Conservation (phyloP, 208 protist species). For the Leishmania martiniquensis region DNA sequence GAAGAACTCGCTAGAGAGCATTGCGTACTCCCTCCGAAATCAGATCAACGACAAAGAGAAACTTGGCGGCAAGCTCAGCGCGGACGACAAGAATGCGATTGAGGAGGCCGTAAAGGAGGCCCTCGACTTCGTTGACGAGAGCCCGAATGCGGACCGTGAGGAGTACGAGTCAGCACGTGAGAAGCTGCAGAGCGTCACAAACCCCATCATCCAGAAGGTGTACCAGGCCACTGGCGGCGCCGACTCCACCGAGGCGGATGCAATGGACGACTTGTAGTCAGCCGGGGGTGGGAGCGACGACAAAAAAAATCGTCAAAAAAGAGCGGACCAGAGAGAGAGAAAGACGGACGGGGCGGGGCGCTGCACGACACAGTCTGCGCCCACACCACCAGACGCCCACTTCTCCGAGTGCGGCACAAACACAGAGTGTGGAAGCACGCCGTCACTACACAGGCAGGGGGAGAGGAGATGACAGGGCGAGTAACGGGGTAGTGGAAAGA, state of each 20-base stretch:
- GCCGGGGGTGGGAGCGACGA: too few relatives aligned
- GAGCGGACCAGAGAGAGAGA: neutral
- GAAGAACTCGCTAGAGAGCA: constrained; percentile 94
- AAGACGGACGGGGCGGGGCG: neutral
- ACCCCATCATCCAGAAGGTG: constrained; percentile 96
- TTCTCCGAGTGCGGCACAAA: neutral
- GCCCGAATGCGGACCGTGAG: constrained; percentile 94
- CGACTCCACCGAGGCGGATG: constrained; percentile 38
- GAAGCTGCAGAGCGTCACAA: constrained; percentile 92
- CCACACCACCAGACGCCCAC: neutral
- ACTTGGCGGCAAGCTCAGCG: constrained; percentile 88
- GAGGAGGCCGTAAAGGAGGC: constrained; percentile 88
- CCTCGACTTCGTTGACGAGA: constrained; percentile 96
- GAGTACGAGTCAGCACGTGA: constrained; percentile 93
- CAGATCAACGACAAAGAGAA: constrained; percentile 95
- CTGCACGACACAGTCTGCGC: neutral
- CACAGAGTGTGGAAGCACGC: neutral
- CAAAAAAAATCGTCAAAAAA: neutral
- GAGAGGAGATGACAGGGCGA: too few relatives aligned
- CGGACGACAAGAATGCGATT: constrained; percentile 91
- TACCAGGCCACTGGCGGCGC: constrained; percentile 59
- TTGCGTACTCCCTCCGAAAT: constrained; percentile 97
- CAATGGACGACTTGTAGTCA: constrained; percentile 83
- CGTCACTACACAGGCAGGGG: neutral
- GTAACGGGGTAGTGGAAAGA: too few relatives aligned